phyloP scores from a whole-genome alignment of 2,329 filamentous ascomycete genomes.

The Alternaria tenuissima region DNA sequence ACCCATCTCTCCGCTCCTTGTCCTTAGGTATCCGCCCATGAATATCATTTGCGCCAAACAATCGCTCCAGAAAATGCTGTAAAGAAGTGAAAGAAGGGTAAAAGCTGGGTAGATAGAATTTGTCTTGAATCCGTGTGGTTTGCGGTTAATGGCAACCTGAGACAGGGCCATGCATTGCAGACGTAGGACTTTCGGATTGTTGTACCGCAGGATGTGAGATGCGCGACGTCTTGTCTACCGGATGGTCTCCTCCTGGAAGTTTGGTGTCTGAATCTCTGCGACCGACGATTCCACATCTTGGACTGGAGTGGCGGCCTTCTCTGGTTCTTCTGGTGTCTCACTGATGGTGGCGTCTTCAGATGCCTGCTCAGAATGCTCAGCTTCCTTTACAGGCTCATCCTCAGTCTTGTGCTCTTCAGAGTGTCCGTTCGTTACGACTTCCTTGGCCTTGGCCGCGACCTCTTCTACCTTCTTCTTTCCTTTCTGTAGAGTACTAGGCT shows the following conservation, averaged over 20 bases:
- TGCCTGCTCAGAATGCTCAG: slow-evolving; percentile 13
- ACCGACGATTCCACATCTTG: slow-evolving; percentile 33
- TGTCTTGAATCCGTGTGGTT: background rate
- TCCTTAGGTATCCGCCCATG: slow-evolving; percentile 40
- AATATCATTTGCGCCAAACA: slow-evolving; percentile 40
- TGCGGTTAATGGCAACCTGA: background rate
- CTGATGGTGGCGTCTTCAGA: slow-evolving; percentile 14
- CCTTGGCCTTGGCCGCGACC: slow-evolving; percentile 46
- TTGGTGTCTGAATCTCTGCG: slow-evolving; percentile 35
- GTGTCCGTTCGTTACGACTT: slow-evolving; percentile 41
- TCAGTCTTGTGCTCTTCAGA: slow-evolving; percentile 16
- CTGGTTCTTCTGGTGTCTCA: slow-evolving; percentile 12
- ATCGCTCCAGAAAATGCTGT: slow-evolving; percentile 50
- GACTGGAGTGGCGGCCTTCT: slow-evolving; percentile 23
- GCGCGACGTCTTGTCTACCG: slow-evolving; percentile 22
- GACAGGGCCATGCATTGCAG: background rate
- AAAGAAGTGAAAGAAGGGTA: slow-evolving; percentile 28
- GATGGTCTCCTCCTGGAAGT: slow-evolving; percentile 32
- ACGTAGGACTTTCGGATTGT: background rate
- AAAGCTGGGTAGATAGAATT: background rate
- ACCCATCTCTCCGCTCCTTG: slow-evolving; percentile 15
- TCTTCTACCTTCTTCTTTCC: slow-evolving; percentile 50
- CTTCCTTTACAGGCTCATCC: slow-evolving; percentile 21
- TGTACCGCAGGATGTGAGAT: background rate
- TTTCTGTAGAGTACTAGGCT: slow-evolving; percentile 40